Percentiles rank a stretch among this genome's conserved stretches.
These are phyloP conservation scores for Zymoseptoria crescenta DNA, from an alignment of 2,329 filamentous ascomycete species.

Conservation along the genomic window DNA sequence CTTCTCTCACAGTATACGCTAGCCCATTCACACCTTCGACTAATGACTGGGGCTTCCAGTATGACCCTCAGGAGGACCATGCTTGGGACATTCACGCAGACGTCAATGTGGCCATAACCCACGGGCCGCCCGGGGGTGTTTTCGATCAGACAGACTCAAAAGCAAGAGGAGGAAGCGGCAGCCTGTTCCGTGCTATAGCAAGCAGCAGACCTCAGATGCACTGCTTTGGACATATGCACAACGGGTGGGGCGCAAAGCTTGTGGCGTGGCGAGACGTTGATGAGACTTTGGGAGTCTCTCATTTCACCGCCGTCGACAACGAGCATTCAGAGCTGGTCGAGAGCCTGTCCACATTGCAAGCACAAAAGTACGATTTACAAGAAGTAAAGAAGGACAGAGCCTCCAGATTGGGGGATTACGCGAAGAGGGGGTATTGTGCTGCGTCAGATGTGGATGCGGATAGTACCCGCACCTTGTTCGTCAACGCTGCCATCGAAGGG, in stretches of 20 bases:
- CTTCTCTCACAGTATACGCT: constrained; percentile 46
- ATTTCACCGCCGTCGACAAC: constrained; percentile 43
- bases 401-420: constrained; percentile 15
- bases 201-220: constrained; percentile 48
- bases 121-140: constrained; percentile 48
- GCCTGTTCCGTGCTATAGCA: constrained; percentile 45
- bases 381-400: constrained; percentile 15
- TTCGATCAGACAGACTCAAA: constrained; percentile 37
- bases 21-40: constrained; percentile 48
- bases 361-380: constrained; percentile 12
- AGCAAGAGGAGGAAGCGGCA: constrained; percentile 46
- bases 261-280: constrained; percentile 33
- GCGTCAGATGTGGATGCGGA: constrained; percentile 18
- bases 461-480: constrained; percentile 48
- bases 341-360: constrained; percentile 24
- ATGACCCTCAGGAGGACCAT: constrained; percentile 42
- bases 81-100: constrained; percentile 23
- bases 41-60: constrained; percentile 47
- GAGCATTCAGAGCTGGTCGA: constrained; percentile 33
- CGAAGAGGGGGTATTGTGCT: constrained; percentile 23
- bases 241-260: constrained; percentile 42
- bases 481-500: constrained; percentile 52
- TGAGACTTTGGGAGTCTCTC: constrained; percentile 15
- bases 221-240: constrained; percentile 57
- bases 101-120: constrained; percentile 53